Conservation (phyloP, 192 early-diverging fungal species). For the Umbelopsis sp. region DNA sequence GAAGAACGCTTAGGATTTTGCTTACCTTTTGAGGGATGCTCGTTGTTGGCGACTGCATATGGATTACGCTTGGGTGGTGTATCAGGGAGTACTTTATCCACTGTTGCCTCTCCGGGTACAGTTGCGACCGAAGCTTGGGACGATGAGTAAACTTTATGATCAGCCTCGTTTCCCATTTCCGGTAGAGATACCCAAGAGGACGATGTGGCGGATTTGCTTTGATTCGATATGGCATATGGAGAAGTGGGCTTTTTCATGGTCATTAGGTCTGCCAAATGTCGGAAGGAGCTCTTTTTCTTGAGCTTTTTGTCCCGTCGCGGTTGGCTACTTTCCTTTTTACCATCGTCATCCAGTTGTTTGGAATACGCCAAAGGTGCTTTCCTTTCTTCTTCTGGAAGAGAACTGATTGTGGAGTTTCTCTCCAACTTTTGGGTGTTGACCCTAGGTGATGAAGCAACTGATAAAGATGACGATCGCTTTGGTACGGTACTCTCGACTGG, state of each 20-base stretch:
- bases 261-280: conserved; percentile 15
- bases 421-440: neutral
- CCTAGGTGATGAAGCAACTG: neutral
- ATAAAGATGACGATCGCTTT: conserved; percentile 14
- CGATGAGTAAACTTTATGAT: neutral
- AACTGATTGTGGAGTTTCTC: neutral
- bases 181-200: conserved; percentile 13
- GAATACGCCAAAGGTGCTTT: neutral
- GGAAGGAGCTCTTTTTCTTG: conserved; percentile 15
- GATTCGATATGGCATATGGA: neutral
- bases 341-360: neutral
- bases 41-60: neutral
- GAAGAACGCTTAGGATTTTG: neutral
- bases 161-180: neutral
- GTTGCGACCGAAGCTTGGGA: conserved; percentile 5
- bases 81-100: neutral
- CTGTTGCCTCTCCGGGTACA: neutral
- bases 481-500: conserved; percentile 3
- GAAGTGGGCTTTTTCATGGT: neutral
- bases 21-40: neutral
- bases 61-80: neutral
- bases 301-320: neutral
- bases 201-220: neutral
- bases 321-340: neutral
- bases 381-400: neutral